These are phyloP conservation scores for Sporobolus alterniflorus DNA, from an alignment of 202 grass and related monocot genomes.

Conservation along the genomic window DNA sequence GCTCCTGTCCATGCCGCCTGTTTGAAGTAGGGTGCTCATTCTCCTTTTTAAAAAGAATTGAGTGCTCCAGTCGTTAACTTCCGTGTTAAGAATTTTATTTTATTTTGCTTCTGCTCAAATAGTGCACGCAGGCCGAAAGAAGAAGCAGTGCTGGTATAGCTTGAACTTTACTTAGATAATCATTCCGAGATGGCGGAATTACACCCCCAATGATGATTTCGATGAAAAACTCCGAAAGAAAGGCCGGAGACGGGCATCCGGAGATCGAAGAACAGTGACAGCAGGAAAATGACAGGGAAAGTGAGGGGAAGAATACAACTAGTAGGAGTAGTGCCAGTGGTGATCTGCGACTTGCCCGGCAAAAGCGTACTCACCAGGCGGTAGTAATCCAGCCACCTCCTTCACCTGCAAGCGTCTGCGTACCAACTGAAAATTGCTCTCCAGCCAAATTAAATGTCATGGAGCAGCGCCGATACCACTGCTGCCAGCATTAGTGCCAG, in stretches of 20 bases:
- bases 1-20: too few relatives aligned
- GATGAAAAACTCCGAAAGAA: background rate
- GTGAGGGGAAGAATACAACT: background rate
- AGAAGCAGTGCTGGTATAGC: background rate
- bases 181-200: too few relatives aligned
- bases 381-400: background rate
- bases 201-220: background rate
- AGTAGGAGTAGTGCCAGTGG: background rate
- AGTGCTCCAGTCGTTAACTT: too few relatives aligned
- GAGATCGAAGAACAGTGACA: background rate
- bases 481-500: too few relatives aligned
- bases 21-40: too few relatives aligned
- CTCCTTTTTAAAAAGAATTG: too few relatives aligned
- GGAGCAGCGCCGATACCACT: too few relatives aligned
- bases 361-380: background rate
- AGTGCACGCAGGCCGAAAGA: background rate
- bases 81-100: too few relatives aligned
- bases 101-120: background rate
- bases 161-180: background rate
- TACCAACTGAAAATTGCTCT: background rate
- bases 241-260: background rate
- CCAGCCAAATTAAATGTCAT: background rate
- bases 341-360: background rate
- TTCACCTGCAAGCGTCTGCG: background rate
- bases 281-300: constrained; percentile 19